A percentile compares a stretch with the other conserved stretches of the same genome.
These are phyloP conservation scores for Eucalyptus erythrocorys DNA, from an alignment of 345 rosid species.

Conservation along the genomic window DNA sequence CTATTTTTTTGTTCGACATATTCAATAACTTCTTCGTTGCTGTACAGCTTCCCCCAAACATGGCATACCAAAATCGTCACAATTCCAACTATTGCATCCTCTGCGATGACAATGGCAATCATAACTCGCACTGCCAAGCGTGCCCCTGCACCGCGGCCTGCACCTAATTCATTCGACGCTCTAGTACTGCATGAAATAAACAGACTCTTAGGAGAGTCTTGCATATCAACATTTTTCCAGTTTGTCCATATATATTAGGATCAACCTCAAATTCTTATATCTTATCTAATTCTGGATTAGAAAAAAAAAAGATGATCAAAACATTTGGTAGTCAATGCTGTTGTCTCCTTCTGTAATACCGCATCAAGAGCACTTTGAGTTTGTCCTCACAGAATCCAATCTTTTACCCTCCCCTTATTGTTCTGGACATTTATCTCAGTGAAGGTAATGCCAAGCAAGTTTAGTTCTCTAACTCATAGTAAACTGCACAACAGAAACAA, in stretches of 20 bases:
- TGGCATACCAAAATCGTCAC: conserved; percentile 17
- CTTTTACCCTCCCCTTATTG: neutral
- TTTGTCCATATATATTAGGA: neutral
- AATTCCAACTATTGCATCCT: conserved; percentile 29
- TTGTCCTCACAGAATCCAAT: neutral
- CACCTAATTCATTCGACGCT: conserved; percentile 62
- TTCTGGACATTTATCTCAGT: neutral
- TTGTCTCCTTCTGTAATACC: neutral
- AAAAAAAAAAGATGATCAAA: neutral
- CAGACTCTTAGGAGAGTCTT: neutral
- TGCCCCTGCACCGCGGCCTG: conserved; percentile 26
- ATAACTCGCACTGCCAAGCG: conserved; percentile 29
- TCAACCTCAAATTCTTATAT: neutral
- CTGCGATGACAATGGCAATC: conserved; percentile 22
- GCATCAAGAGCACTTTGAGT: neutral
- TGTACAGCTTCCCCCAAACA: conserved; percentile 37
- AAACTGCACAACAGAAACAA: neutral
- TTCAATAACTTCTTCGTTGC: conserved; percentile 27
- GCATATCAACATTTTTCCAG: neutral
- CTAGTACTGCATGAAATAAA: conserved; percentile 12
- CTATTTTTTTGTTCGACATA: too few species aligned
- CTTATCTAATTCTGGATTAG: neutral
- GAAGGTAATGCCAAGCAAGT: neutral
- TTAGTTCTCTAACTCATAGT: neutral
- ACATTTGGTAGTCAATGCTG: neutral